Evolutionary conservation across 2,329 filamentous ascomycete genomes (phyloP), one percentile per base, ranked within the genome.

Genomic region (Iodosphaeria phyllophila): DNA sequence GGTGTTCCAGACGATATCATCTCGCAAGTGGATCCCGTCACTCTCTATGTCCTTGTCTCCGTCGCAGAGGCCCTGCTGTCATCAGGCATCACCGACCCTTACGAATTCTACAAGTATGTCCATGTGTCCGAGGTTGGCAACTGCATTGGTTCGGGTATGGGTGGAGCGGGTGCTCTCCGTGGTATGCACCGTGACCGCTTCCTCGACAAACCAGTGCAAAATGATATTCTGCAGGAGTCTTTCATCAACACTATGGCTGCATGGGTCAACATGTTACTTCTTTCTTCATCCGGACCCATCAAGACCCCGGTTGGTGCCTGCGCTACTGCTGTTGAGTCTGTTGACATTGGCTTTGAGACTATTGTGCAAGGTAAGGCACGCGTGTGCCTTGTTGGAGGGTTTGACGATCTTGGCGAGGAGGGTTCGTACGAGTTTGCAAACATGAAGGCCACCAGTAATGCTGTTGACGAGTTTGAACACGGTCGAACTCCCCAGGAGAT

Each of bases 211-310:
- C 89, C 86, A 28, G 69, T 98, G 24, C 91, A 98, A 56, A 98
- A 95, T 56, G 89, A 98, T 46, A 93, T 98, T 47, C 67, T 98
- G 9, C 91, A 98, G 48, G 89, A 98, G 56, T 95, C 89, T 8
- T 98, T 98, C 64, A 95, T 98, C 67, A 98, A 98, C 64, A 98
- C 89, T 28, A 98, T 98, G 86, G 76, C 80, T 39, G 89, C 89
- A 10, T 98, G 89, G 89, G 84, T 98, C 29, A 98, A 98, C 63
- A 98, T 98, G 89, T 61, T 98, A 54, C 62, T 98, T 35, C 61
- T 98, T 35, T 98, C 89, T 4, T 95, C 89, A 5, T 95, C 89
- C 26, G 89, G 89, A 38, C 82, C 89, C 20, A 95, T 98, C 64
- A 93, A 95, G 64, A 95, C 91, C 1, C 89, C 89, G 4, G 89